A percentile compares a stretch with the other conserved stretches of the same genome.
phyloP scores from a whole-genome alignment of 23 red algal species.

The Gracilariopsis chorda region DNA sequence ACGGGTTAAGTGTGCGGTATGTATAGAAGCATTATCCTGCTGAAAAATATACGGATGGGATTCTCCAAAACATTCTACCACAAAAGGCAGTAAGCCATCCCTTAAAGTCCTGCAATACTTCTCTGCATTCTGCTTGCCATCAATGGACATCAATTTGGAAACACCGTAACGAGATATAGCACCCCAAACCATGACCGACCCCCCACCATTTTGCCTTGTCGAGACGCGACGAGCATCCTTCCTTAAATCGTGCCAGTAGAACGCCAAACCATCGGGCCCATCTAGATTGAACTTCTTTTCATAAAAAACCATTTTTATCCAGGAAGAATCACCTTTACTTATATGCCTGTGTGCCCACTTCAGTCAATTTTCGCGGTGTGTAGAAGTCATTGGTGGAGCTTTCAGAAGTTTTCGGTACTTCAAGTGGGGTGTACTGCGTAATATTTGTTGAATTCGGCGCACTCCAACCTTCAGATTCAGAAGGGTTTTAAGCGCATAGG shows the following conservation, averaged over 20 bases:
- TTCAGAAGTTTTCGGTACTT: too few relatives aligned
- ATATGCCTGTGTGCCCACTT: too few relatives aligned
- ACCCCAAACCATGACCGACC: conserved; percentile 15
- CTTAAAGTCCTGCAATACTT: too few relatives aligned
- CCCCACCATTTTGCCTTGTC: background rate
- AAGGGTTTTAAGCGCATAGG: too few relatives aligned
- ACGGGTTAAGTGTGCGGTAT: background rate
- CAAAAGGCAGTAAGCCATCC: background rate
- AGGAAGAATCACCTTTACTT: too few relatives aligned
- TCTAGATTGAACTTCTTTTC: conserved; percentile 7
- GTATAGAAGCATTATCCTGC: background rate
- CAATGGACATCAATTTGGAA: background rate
- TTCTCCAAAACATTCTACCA: background rate
- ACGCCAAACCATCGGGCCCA: background rate
- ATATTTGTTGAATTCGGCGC: too few relatives aligned
- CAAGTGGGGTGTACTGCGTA: too few relatives aligned
- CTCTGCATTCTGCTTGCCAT: background rate
- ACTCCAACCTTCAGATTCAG: too few relatives aligned
- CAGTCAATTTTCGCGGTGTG: too few relatives aligned
- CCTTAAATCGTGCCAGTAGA: background rate
- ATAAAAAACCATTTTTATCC: background rate
- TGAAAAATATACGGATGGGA: background rate
- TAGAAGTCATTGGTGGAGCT: too few relatives aligned
- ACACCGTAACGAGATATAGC: background rate
- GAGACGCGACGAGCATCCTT: background rate